Evolutionary conservation across 192 early-diverging fungal genomes (phyloP), one percentile per base, ranked within the genome.

Genomic region (Gaertneriomyces sp.): DNA sequence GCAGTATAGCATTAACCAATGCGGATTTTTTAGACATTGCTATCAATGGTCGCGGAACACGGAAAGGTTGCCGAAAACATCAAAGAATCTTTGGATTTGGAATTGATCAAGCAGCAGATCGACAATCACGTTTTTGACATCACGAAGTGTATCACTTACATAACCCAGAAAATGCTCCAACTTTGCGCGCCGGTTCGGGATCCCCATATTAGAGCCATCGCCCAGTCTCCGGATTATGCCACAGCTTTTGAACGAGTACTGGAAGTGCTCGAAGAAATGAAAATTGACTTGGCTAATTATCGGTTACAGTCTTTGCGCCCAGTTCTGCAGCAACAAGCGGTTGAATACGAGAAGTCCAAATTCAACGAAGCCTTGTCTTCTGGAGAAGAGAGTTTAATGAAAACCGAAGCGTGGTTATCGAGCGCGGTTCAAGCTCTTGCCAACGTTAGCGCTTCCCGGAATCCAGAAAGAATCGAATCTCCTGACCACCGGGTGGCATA

Each of bases 151-250:
- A 52, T 90, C 4, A 16, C 62, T 12, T 81, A 74, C 54, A 74
- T 92, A 7, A 42, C 83, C 1, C 59, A 60, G 25, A 77, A 79
- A 20, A 91, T 94, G 88, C 56, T 70, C 7, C 66, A 86, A 61
- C 76, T 93, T 9, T 91, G 89, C 56, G 92, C 92, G 0, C 92
- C 92, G 10, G 74, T 89, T 7, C 83, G 92, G 1, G 92, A 94
- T 66, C 60, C 75, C 7, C 66, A 68, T 8, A 79, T 92, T 19
- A 70, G 79, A 38, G 60, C 9, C 65, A 56, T 74, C 16, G 43
- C 51, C 3, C 55, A 44, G 39, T 73, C 42, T 53, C 16, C 70
- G 14, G 66, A 55, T 42, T 42, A 73, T 1, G 78, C 61, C 14
- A 77, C 80, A 17, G 70, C 78, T 5, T 75, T 87, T 33, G 76